Conservation (phyloP, 2,329 filamentous ascomycete species). For the Penicillium griseofulvum region DNA sequence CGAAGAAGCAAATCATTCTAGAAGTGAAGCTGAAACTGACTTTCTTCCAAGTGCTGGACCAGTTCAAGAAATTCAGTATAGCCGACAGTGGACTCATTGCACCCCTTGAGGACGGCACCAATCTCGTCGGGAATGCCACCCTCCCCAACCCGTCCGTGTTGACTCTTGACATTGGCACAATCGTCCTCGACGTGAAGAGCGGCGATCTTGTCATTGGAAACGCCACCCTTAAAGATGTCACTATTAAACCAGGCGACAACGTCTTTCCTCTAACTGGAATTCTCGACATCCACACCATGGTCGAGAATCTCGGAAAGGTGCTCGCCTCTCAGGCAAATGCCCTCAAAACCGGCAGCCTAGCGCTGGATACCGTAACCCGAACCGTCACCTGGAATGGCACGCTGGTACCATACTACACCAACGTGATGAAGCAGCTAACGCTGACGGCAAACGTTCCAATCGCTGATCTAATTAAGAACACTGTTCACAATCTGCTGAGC, state of each 20-base stretch:
- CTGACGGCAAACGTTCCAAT: slow-evolving; percentile 31
- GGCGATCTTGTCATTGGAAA: slow-evolving; percentile 50
- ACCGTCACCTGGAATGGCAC: slow-evolving; percentile 31
- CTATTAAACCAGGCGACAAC: slow-evolving; percentile 55
- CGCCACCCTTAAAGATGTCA: slow-evolving; percentile 49
- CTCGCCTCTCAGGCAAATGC: slow-evolving; percentile 25
- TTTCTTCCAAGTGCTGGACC: slow-evolving; percentile 51
- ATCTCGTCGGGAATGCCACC: slow-evolving; percentile 52
- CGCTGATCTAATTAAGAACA: slow-evolving; percentile 29
- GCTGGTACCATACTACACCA: slow-evolving; percentile 35
- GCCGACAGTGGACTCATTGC: slow-evolving; percentile 46
- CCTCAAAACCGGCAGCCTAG: slow-evolving; percentile 28
- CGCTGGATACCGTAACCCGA: slow-evolving; percentile 28
- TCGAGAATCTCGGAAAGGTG: slow-evolving; percentile 26
- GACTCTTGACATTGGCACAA: slow-evolving; percentile 56
- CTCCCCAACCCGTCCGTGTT: slow-evolving; percentile 60
- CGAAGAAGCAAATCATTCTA: neutral
- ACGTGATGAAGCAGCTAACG: slow-evolving; percentile 32
- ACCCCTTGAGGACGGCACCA: slow-evolving; percentile 47
- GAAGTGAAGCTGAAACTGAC: neutral
- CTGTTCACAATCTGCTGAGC: slow-evolving; percentile 23
- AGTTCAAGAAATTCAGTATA: slow-evolving; percentile 50
- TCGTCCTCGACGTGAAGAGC: slow-evolving; percentile 53
- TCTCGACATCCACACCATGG: slow-evolving; percentile 46
- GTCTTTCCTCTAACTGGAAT: slow-evolving; percentile 48